Evolutionary conservation across 2,329 filamentous ascomycete genomes (phyloP).

Genomic region (Ustulina deusta): DNA sequence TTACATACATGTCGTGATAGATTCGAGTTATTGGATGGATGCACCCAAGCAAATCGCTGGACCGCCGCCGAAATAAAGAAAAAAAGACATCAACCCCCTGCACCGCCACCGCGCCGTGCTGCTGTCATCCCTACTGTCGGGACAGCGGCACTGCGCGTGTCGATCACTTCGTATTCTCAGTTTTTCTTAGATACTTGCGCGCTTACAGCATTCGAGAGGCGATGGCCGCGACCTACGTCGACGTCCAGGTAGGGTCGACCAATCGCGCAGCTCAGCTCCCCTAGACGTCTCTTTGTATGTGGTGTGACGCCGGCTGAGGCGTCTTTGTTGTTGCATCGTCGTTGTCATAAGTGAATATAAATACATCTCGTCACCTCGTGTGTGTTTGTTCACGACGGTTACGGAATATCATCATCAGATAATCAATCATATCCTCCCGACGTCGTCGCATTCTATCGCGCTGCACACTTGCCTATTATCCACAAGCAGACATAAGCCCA

Average conservation of each 20-base stretch:
- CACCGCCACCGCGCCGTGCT: conserved; percentile 8
- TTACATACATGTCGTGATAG: neutral
- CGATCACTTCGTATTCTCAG: conserved; percentile 42
- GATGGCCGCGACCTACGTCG: conserved; percentile 24
- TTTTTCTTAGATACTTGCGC: conserved; percentile 16
- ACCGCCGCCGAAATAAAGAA: neutral
- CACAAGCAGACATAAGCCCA: neutral
- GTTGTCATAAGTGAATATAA: conserved; percentile 12
- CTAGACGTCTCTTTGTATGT: neutral
- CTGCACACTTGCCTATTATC: neutral
- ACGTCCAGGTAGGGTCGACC: neutral
- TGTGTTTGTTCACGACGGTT: too few relatives aligned
- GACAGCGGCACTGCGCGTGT: conserved; percentile 10
- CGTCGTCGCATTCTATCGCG: conserved; percentile 1
- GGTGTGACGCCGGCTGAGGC: conserved; percentile 1
- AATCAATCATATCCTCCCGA: neutral
- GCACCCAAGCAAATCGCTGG: neutral
- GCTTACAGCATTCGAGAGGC: conserved; percentile 5
- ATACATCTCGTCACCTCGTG: neutral
- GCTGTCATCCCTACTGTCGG: too few relatives aligned
- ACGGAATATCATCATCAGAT: too few relatives aligned
- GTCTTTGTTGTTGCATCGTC: conserved; percentile 3
- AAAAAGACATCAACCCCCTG: neutral
- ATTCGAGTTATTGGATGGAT: neutral
- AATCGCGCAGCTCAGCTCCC: conserved; percentile 11